Conservation (phyloP, 352 stramenopile genomes). For the Peronospora destructor region DNA sequence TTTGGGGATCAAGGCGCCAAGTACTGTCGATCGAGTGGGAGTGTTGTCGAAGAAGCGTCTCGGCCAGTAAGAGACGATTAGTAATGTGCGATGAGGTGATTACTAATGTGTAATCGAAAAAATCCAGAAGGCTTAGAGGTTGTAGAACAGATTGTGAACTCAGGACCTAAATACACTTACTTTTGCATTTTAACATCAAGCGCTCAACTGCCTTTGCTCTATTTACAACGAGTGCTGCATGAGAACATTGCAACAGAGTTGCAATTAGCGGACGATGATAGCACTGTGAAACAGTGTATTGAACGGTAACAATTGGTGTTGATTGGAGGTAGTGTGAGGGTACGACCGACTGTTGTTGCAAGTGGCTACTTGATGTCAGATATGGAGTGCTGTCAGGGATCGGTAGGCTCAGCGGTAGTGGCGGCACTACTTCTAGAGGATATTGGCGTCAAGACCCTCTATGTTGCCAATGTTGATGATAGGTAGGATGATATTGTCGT, state of each 20-base stretch:
- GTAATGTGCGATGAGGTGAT: no score
- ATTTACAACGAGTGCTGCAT: conserved; percentile 58
- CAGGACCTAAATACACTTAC: no score
- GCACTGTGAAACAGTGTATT: conserved; percentile 49
- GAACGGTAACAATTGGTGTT: conserved; percentile 32
- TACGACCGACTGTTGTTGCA: conserved; percentile 4
- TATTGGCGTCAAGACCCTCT: conserved; percentile 32
- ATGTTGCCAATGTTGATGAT: conserved; percentile 68
- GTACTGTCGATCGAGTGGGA: no score
- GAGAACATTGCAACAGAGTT: conserved; percentile 55
- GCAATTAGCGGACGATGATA: conserved; percentile 28
- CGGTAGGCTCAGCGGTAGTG: conserved; percentile 55
- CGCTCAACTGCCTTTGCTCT: no score
- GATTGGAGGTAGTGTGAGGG: neutral
- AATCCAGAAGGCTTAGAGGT: no score
- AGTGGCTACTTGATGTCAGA: conserved; percentile 77
- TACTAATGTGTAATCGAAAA: no score
- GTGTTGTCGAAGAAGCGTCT: no score
- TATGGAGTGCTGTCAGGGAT: conserved; percentile 59
- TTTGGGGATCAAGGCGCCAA: no score
- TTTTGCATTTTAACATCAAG: no score
- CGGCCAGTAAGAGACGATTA: no score
- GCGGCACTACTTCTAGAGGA: conserved; percentile 47
- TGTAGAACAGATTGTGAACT: no score
- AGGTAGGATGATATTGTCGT: conserved; percentile 41